phyloP scores from a whole-genome alignment of 2,329 filamentous ascomycete genomes.

The Alternaria sp. region DNA sequence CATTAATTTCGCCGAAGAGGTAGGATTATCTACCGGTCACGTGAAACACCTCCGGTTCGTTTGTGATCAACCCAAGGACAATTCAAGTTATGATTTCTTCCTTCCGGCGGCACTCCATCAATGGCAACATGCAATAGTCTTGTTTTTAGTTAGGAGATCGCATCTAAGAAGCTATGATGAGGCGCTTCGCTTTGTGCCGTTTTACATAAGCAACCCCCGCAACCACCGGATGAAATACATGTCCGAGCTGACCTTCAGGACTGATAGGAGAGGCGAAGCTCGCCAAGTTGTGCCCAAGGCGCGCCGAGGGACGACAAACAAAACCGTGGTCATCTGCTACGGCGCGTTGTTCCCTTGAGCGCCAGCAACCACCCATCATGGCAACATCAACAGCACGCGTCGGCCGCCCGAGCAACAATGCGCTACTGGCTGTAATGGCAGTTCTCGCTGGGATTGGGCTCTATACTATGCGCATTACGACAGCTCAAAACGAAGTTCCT shows the following conservation, averaged over 20 bases:
- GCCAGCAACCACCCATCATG: conserved; percentile 12
- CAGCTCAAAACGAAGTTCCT: conserved; percentile 10
- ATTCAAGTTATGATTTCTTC: background rate
- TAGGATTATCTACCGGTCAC: background rate
- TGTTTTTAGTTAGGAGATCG: background rate
- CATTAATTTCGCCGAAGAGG: background rate
- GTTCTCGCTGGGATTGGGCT: conserved; percentile 11
- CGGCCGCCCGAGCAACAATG: conserved; percentile 19
- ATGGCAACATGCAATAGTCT: background rate
- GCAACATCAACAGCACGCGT: conserved; percentile 7
- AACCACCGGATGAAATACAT: background rate
- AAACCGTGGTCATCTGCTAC: background rate
- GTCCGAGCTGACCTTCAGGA: background rate
- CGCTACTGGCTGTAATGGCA: conserved; percentile 8
- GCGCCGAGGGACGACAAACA: background rate
- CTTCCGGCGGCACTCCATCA: no score
- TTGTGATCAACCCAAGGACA: background rate
- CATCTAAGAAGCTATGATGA: background rate
- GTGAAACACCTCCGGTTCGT: background rate
- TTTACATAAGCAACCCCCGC: conserved; percentile 13
- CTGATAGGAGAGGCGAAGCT: background rate
- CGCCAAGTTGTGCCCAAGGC: background rate
- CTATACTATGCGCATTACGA: conserved; percentile 24
- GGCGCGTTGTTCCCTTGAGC: background rate
- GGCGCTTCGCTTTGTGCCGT: background rate